Percentiles rank a stretch among this genome's conserved stretches.
phyloP scores from a whole-genome alignment of 306 rosid species.

The Astragalus glycyphyllos region DNA sequence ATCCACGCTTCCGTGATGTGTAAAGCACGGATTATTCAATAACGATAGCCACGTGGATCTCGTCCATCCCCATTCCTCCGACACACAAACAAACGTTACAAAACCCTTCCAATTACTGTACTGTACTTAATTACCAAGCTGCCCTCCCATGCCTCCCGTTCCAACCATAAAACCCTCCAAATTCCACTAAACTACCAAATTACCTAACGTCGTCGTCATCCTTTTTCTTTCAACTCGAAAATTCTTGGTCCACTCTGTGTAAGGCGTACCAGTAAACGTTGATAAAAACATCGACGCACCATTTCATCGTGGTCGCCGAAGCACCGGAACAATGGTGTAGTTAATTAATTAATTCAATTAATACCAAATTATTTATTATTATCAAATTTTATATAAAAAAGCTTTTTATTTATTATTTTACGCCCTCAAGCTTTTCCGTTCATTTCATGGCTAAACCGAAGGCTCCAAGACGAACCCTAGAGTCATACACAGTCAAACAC shows the following conservation, averaged over 20 bases:
- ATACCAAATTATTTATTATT: neutral
- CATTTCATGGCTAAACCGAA: constrained; percentile 82
- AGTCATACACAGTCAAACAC: constrained; percentile 89
- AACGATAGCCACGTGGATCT: constrained; percentile 45
- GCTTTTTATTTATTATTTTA: constrained; percentile 26
- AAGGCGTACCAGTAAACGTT: neutral
- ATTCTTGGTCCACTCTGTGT: neutral
- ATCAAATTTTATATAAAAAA: neutral
- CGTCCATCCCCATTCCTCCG: neutral
- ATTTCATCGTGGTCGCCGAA: constrained; percentile 16
- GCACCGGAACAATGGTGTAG: constrained; percentile 16
- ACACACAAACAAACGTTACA: no score
- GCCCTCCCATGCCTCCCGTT: neutral
- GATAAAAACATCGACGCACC: neutral
- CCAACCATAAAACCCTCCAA: neutral
- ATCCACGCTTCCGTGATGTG: constrained; percentile 25
- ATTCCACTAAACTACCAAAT: neutral
- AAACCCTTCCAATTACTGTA: neutral
- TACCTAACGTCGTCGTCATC: constrained; percentile 30
- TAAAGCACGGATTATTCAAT: neutral
- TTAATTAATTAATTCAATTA: neutral
- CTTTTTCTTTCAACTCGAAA: constrained; percentile 1
- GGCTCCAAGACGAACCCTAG: constrained; percentile 90
- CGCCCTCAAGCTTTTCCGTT: constrained; percentile 29
- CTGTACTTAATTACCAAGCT: neutral